These are phyloP conservation scores for Hypericum perforatum DNA, from an alignment of 345 rosid species.

Conservation along the genomic window DNA sequence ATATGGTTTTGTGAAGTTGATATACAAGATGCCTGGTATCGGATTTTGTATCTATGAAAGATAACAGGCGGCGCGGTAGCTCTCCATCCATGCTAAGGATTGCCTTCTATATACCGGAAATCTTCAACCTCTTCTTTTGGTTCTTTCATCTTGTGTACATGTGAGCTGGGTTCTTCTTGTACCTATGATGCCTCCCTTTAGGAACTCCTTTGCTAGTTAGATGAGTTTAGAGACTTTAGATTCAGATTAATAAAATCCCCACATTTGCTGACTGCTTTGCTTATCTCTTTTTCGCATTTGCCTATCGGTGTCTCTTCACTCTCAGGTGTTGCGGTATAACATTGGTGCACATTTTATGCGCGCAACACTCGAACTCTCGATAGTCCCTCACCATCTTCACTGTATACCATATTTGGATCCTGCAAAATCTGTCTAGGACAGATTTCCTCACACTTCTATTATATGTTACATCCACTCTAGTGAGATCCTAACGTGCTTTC, in stretches of 20 bases:
- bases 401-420: neutral
- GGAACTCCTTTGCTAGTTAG: conserved; percentile 16
- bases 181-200: conserved; percentile 21
- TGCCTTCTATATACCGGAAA: conserved; percentile 9
- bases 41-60: conserved; percentile 23
- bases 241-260: neutral
- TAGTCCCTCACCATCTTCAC: conserved; percentile 4
- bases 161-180: conserved; percentile 25
- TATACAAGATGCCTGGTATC: conserved; percentile 19
- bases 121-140: neutral
- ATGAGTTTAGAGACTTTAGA: conserved; percentile 14
- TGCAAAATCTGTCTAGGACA: no score
- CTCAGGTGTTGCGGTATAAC: conserved; percentile 38
- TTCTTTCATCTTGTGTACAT: conserved; percentile 25
- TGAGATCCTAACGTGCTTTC: no score
- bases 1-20: conserved; percentile 11
- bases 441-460: no score
- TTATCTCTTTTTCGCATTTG: conserved; percentile 8
- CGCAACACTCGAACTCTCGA: conserved; percentile 19
- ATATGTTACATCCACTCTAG: no score
- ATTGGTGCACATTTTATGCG: conserved; percentile 23
- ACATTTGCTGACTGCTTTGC: conserved; percentile 2
- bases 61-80: conserved; percentile 18
- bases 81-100: neutral
- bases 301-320: conserved; percentile 40